Evolutionary conservation across 2,329 filamentous ascomycete species (phyloP), one percentile per base, ranked within the genome.

Genomic region (Akanthomyces lecanii): DNA sequence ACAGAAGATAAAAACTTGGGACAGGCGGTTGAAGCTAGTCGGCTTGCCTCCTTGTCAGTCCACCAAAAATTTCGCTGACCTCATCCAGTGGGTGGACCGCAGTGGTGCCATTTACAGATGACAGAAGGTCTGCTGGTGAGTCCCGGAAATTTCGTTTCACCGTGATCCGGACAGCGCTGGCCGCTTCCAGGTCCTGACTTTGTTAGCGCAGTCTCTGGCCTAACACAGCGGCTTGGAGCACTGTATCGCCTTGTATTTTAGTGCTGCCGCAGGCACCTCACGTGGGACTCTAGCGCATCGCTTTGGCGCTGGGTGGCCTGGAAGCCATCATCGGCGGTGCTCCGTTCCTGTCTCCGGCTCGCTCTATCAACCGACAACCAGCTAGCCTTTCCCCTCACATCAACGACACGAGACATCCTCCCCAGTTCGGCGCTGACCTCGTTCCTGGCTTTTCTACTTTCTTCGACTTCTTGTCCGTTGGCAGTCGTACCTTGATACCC

Each of bases 1-100:
- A 44, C 38, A 51, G 14, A 40, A 50, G 58, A 48, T 55, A 38
- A 61, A 53, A 61, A 6, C 30, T 60, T 12, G 18, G 40, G n/a
- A 30, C 33, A 38, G 28, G 40, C 59, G 8, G 50, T 54, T 18
- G 59, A 55, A 55, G 58, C 58, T 61, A 38, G 40, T 33, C 21
- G 30, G 36, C 25, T 23, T 25, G 44, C 36, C 60, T 62, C 51
- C 52, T 62, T 62, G 60, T 21, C 54, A 28, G 30, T 14, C 62
- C 55, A 60, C 62, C 55, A 63, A 63, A 63, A 63, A 63, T 63
- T 63, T 60, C 47, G 62, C 62, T 63, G 62, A 63, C 62, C 62
- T 63, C 62, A 63, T 63, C 62, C 12, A 52, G 45, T 60, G 57
- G 48, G 45, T 60, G 57, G 48, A 44, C 51, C 33, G 36, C 21